Evolutionary conservation across 345 rosid species (phyloP).

Genomic region (Citrus reticulata): DNA sequence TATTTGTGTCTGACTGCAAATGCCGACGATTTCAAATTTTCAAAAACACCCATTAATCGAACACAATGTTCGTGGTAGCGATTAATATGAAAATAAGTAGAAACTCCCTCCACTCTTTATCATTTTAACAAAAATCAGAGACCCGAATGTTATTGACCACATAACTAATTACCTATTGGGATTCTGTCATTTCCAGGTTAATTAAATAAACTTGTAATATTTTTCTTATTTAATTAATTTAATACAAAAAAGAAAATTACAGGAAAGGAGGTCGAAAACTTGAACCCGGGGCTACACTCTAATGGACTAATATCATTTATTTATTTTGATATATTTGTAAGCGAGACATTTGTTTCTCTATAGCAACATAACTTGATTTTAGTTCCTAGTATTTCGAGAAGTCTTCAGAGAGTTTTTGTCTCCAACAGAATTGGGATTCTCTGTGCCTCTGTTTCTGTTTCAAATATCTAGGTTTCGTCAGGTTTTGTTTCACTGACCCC

Average conservation of each 20-base stretch:
- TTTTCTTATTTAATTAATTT: background rate
- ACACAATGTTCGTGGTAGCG: background rate
- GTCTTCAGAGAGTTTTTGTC: background rate
- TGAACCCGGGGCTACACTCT: slow-evolving; percentile 5
- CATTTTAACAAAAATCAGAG: background rate
- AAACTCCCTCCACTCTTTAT: background rate
- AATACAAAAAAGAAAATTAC: background rate
- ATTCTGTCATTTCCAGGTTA: background rate
- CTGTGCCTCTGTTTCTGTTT: background rate
- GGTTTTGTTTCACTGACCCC: background rate
- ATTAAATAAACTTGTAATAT: background rate
- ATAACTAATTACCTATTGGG: background rate
- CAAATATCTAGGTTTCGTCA: background rate
- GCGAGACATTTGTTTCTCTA: slow-evolving; percentile 14
- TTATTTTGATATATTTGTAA: background rate
- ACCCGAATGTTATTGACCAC: background rate
- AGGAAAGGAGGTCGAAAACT: slow-evolving; percentile 5
- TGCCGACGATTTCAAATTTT: background rate
- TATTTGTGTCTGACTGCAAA: background rate
- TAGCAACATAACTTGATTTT: slow-evolving; percentile 4
- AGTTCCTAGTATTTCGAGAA: slow-evolving; percentile 8
- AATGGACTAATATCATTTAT: background rate
- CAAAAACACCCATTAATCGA: background rate
- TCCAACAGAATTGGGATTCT: slow-evolving; percentile 13
- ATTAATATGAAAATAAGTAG: no score